Evolutionary conservation across 106 monocot genomes (phyloP).

Genomic region (Agapanthus africanus): DNA sequence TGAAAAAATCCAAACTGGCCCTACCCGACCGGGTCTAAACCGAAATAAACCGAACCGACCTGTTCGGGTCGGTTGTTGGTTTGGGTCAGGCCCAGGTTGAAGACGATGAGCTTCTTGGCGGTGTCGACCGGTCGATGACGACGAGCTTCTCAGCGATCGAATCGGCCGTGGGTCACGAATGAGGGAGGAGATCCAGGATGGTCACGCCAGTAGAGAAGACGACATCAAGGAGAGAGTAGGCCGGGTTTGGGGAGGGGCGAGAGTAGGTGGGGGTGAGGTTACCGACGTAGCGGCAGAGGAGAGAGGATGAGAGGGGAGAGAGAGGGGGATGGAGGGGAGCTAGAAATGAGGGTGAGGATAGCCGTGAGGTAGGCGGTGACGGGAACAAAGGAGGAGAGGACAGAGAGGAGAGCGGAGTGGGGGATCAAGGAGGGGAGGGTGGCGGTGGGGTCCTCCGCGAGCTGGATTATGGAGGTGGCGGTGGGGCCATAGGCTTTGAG

Average conservation of each 20-base stretch:
- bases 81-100: too few species aligned
- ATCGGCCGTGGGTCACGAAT: conserved; percentile 13
- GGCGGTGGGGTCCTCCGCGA: conserved; percentile 25
- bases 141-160: conserved; percentile 14
- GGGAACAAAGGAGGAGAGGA: conserved; percentile 14
- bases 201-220: conserved; percentile 5
- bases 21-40: too few species aligned
- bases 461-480: conserved; percentile 27
- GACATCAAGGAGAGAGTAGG: conserved; percentile 29
- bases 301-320: conserved; percentile 13
- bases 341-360: conserved; percentile 30
- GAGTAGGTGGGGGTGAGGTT: conserved; percentile 10
- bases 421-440: conserved; percentile 27
- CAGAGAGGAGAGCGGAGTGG: conserved; percentile 26
- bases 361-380: conserved; percentile 36
- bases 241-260: conserved; percentile 31
- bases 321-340: conserved; percentile 12
- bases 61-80: too few species aligned
- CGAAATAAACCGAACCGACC: too few species aligned
- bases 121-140: too few species aligned
- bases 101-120: too few species aligned
- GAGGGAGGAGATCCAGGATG: conserved; percentile 58
- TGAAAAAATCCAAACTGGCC: too few species aligned
- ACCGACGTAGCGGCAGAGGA: conserved; percentile 13
- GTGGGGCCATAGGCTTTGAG: too few species aligned